Evolutionary conservation across 2,329 filamentous ascomycete species (phyloP).

Genomic region (Aaosphaeria arxii): DNA sequence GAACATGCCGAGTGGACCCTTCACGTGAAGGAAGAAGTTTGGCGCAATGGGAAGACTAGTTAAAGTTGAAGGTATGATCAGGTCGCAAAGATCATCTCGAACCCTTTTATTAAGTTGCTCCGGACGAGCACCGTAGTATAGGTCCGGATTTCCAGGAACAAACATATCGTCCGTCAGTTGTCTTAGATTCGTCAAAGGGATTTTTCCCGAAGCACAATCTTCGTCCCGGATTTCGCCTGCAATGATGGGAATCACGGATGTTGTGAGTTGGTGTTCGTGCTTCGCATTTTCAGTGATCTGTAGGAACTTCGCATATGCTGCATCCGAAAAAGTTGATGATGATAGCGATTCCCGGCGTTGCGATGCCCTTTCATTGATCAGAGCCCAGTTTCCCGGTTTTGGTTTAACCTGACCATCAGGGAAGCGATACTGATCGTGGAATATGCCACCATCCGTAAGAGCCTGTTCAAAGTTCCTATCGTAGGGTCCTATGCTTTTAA

Average conservation of each 20-base stretch:
- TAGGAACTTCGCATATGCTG: slow-evolving; percentile 24
- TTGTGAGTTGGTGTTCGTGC: background rate
- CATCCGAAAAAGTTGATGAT: slow-evolving; percentile 28
- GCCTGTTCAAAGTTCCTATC: slow-evolving; percentile 35
- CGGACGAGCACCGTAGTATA: slow-evolving; percentile 22
- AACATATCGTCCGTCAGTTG: slow-evolving; percentile 3
- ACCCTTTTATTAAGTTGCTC: slow-evolving; percentile 19
- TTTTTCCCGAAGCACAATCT: slow-evolving; percentile 15
- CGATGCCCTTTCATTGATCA: slow-evolving; percentile 20
- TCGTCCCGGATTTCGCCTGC: slow-evolving; percentile 6
- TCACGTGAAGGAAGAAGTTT: slow-evolving; percentile 38
- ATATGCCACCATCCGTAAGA: slow-evolving; percentile 27
- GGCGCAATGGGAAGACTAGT: background rate
- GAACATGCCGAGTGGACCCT: slow-evolving; percentile 29
- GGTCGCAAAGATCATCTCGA: slow-evolving; percentile 15
- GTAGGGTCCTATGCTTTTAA: slow-evolving; percentile 20
- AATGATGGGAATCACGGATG: background rate
- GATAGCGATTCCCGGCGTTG: slow-evolving; percentile 32
- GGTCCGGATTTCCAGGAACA: slow-evolving; percentile 18
- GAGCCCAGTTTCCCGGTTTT: slow-evolving; percentile 25
- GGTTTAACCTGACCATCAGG: slow-evolving; percentile 14
- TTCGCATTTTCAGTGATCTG: background rate
- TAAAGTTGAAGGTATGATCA: background rate
- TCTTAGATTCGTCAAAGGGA: slow-evolving; percentile 5
- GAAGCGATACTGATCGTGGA: slow-evolving; percentile 16